Percentiles rank a stretch among this genome's conserved stretches.
Evolutionary conservation across 768 basidiomycete genomes (phyloP).

Genomic region (Xerocomellus intermedius): DNA sequence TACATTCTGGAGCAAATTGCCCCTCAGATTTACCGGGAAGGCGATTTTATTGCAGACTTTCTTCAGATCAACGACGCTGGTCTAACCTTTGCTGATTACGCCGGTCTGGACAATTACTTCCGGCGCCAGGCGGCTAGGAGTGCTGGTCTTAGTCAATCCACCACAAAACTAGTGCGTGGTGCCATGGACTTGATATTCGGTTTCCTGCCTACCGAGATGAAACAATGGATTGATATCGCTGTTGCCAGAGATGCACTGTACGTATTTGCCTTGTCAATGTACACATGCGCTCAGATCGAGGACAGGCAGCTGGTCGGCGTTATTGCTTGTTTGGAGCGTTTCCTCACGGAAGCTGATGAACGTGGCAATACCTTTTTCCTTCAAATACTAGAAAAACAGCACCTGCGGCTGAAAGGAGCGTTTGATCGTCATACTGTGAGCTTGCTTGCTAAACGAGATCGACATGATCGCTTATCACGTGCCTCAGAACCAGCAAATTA

Average conservation of each 20-base stretch:
- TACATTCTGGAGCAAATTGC: slow-evolving; percentile 74
- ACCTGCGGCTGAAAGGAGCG: slow-evolving; percentile 67
- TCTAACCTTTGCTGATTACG: slow-evolving; percentile 93
- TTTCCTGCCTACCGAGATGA: slow-evolving; percentile 81
- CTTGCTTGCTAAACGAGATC: not conserved
- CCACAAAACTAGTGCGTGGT: slow-evolving; percentile 76
- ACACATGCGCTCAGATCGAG: slow-evolving; percentile 2
- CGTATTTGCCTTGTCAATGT: not conserved
- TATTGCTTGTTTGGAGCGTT: slow-evolving; percentile 73
- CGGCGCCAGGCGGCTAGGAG: slow-evolving; percentile 83
- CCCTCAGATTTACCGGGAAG: slow-evolving; percentile 75
- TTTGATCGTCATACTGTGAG: slow-evolving; percentile 77
- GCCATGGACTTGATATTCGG: slow-evolving; percentile 96
- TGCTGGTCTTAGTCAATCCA: slow-evolving; percentile 62
- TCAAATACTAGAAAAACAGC: slow-evolving; percentile 77
- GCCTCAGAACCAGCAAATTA: slow-evolving; percentile 78
- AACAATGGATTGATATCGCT: slow-evolving; percentile 80
- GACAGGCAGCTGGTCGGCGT: slow-evolving; percentile 83
- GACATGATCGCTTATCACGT: not conserved
- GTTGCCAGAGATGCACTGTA: slow-evolving; percentile 77
- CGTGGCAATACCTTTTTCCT: slow-evolving; percentile 73
- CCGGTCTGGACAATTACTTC: slow-evolving; percentile 92
- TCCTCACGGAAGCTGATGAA: slow-evolving; percentile 75
- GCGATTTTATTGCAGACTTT: slow-evolving; percentile 88
- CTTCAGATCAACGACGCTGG: slow-evolving; percentile 86